Conservation (phyloP, 441 rosid genomes). For the Adansonia gregorii region DNA sequence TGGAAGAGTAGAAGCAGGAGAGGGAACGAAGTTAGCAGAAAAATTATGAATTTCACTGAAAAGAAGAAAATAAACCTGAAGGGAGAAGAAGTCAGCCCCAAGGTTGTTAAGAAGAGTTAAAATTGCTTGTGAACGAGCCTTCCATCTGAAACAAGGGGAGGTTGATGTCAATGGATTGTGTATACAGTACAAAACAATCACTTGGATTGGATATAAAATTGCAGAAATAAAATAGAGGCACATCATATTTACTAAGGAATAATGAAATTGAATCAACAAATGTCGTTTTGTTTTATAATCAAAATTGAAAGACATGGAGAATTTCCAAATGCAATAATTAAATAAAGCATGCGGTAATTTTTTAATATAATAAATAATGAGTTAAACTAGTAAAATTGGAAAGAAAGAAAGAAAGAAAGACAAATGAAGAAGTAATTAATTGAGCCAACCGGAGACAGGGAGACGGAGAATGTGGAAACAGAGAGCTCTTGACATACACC, state of each 20-base stretch:
- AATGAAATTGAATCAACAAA: background rate
- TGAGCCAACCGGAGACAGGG: slow-evolving; percentile 69
- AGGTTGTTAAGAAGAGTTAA: slow-evolving; percentile 63
- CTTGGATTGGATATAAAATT: background rate
- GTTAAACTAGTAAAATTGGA: background rate
- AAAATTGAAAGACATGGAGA: background rate
- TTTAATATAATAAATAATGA: background rate
- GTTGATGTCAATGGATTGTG: background rate
- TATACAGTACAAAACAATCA: background rate
- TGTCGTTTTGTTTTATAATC: background rate
- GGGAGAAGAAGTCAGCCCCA: slow-evolving; percentile 73
- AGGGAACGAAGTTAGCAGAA: background rate
- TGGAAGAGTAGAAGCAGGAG: background rate
- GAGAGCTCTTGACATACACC: slow-evolving; percentile 82
- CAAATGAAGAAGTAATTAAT: slow-evolving; percentile 18
- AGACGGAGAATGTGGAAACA: slow-evolving; percentile 83
- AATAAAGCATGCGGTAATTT: background rate
- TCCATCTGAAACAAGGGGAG: slow-evolving; percentile 59
- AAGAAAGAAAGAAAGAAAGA: background rate
- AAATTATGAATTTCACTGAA: background rate
- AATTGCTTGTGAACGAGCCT: slow-evolving; percentile 79
- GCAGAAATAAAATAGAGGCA: background rate
- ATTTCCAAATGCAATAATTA: background rate
- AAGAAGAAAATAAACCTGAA: slow-evolving; percentile 62
- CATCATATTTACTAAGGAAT: background rate